These are phyloP conservation scores for Pythium sukuiense DNA, from an alignment of 352 stramenopile species.

Conservation along the genomic window DNA sequence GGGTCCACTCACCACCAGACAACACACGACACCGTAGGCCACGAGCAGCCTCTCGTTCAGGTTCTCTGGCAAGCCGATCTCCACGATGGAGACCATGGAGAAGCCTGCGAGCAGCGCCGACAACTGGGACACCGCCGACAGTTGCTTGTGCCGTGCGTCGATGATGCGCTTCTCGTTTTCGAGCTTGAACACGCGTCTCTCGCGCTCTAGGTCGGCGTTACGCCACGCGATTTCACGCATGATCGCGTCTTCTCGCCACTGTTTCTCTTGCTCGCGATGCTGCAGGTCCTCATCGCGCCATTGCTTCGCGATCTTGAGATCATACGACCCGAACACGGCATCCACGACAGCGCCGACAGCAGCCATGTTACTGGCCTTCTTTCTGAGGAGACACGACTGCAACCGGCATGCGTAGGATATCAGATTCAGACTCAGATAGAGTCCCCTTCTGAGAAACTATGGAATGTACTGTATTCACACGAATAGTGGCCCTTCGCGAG, in stretches of 20 bases:
- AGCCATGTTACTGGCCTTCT: conserved; percentile 31
- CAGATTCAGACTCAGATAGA: neutral
- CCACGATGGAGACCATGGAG: conserved; percentile 71
- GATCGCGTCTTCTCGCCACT: conserved; percentile 79
- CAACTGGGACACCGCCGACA: conserved; percentile 61
- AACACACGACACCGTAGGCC: conserved; percentile 59
- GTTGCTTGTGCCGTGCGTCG: conserved; percentile 64
- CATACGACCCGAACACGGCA: conserved; percentile 82
- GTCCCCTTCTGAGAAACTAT: neutral
- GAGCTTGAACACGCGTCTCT: conserved; percentile 71
- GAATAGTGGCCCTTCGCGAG: conserved; percentile 5
- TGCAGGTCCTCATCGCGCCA: conserved; percentile 81
- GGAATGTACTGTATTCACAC: conserved; percentile 4
- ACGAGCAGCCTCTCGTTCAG: conserved; percentile 53
- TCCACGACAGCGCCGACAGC: conserved; percentile 65
- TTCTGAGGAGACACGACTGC: neutral
- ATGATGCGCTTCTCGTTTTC: conserved; percentile 80
- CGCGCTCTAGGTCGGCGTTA: conserved; percentile 65
- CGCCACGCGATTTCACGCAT: conserved; percentile 66
- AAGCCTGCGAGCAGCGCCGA: conserved; percentile 71
- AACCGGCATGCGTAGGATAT: neutral
- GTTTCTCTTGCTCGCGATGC: conserved; percentile 73
- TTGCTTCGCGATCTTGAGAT: conserved; percentile 84
- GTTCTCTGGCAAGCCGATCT: conserved; percentile 52
- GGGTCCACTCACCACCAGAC: conserved; percentile 41